Base-by-base conservation (phyloP, 2,329 filamentous ascomycete species). In the Arthrobotrys megalospora region DNA sequence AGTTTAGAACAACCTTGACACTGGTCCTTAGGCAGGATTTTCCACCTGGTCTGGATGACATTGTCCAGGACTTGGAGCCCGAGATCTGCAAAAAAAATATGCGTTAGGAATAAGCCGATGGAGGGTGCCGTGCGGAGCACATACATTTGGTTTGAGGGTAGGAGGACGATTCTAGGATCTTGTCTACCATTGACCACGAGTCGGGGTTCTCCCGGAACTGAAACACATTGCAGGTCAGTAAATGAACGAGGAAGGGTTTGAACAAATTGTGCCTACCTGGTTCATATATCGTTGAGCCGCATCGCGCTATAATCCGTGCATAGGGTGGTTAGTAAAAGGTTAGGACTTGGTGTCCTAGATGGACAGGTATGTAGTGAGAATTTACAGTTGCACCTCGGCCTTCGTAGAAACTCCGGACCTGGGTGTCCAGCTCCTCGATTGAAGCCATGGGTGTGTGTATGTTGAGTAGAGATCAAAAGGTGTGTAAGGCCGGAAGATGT, bases 191-290 rank as follows among this genome's bases (percentile, higher is more conserved):
- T 81, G 98, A 89, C 96, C 96, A 99, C 77, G 96, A 92, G 87
- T 99, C 96, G 75, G 95, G 94, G 83, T 98, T 97, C 87, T 98
- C 96, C 86, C 98, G 98, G 89, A 99, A 99, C 93, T 98, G 14
- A 60, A 36, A 21, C 3, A 43, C 24, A 36, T 41, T 47, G 28
- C 34, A 5, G 36, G 36, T 55, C 19, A 55, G 48, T 19, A 45
- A 36, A 34, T 32, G 62, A 21, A 77, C 60, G 58, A 47, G 67
- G 48, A n/a, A 41, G 71, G 58, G 19, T 69, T 14, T 3, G 14
- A 6, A 50, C 1, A 32, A 24, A 50, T 53, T 41, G n/a, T 34
- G 41, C 63, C 48, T 52, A 79, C 70, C 65, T 79, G 68, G 48
- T 79, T 79, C 76, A 79, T 79, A 80, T 67, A 63, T 66, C 19